Conservation (phyloP, 176 grass and related monocot species). For the Saccharum officinarum region DNA sequence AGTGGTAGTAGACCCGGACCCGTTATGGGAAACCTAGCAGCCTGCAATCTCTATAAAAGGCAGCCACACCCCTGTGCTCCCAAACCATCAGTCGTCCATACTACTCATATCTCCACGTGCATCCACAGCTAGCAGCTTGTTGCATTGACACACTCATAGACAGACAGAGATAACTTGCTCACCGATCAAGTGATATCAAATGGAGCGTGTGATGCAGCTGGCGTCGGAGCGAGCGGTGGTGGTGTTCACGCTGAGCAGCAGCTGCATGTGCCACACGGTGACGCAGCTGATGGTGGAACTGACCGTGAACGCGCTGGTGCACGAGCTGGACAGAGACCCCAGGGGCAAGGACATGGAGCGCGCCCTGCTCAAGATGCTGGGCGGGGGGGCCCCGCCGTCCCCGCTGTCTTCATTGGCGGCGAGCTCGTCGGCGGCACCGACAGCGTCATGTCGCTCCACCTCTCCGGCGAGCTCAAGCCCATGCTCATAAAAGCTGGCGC, state of each 20-base stretch:
- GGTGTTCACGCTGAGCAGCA: constrained; percentile 69
- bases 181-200: not conserved
- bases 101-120: no score
- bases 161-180: no score
- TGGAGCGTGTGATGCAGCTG: constrained; percentile 65
- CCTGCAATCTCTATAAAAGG: constrained; percentile 38
- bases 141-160: no score
- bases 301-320: constrained; percentile 48
- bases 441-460: constrained; percentile 59
- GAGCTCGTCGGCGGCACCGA: constrained; percentile 55
- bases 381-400: constrained; percentile 33
- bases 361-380: constrained; percentile 44
- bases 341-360: constrained; percentile 61
- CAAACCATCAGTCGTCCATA: no score
- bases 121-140: no score
- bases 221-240: constrained; percentile 68
- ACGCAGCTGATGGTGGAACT: constrained; percentile 65
- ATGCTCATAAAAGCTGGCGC: constrained; percentile 56
- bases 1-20: not conserved
- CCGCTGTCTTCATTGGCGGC: constrained; percentile 53
- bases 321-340: constrained; percentile 61
- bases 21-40: constrained; percentile 10
- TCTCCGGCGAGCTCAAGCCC: constrained; percentile 47
- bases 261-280: constrained; percentile 85
- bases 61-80: not conserved